A percentile compares a stretch with the other conserved stretches of the same genome.
Conservation (phyloP, 805 yeast genomes). For the Saturnispora diversa region DNA sequence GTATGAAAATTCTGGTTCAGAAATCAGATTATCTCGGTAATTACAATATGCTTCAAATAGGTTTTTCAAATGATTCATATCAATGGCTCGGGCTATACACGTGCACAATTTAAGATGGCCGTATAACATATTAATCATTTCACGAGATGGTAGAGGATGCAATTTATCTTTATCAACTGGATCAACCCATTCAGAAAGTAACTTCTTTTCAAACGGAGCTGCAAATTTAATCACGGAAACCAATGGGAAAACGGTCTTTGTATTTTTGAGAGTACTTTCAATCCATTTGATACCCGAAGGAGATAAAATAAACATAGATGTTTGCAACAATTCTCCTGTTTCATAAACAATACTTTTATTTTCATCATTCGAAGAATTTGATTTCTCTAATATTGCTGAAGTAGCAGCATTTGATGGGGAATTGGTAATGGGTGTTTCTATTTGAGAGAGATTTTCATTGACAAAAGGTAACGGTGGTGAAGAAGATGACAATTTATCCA, state of each 20-base stretch:
- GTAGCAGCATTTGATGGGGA: background rate
- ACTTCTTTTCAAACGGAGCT: conserved; percentile 16
- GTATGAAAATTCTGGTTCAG: conserved; percentile 21
- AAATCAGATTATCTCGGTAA: conserved; percentile 20
- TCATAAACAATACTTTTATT: conserved; percentile 1
- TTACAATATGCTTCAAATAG: conserved; percentile 19
- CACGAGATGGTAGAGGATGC: conserved; percentile 28
- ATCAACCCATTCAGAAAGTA: conserved; percentile 29
- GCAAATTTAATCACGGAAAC: conserved; percentile 19
- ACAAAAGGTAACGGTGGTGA: no score
- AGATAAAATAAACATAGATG: conserved; percentile 35
- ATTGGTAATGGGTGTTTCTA: no score
- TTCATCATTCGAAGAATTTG: background rate
- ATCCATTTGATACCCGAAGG: conserved; percentile 36
- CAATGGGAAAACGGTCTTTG: conserved; percentile 20
- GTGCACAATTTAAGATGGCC: conserved; percentile 8
- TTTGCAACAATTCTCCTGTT: conserved; percentile 18
- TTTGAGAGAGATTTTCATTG: no score
- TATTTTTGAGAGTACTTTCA: conserved; percentile 17
- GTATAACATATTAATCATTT: conserved; percentile 17
- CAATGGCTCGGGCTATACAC: conserved; percentile 6
- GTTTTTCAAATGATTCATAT: conserved; percentile 8
- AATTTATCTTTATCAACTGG: conserved; percentile 26
- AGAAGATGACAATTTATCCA: conserved; percentile 11
- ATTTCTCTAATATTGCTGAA: background rate